These are phyloP conservation scores for Fusarium chlamydosporum DNA, from an alignment of 2,329 filamentous ascomycete genomes.

Conservation along the genomic window DNA sequence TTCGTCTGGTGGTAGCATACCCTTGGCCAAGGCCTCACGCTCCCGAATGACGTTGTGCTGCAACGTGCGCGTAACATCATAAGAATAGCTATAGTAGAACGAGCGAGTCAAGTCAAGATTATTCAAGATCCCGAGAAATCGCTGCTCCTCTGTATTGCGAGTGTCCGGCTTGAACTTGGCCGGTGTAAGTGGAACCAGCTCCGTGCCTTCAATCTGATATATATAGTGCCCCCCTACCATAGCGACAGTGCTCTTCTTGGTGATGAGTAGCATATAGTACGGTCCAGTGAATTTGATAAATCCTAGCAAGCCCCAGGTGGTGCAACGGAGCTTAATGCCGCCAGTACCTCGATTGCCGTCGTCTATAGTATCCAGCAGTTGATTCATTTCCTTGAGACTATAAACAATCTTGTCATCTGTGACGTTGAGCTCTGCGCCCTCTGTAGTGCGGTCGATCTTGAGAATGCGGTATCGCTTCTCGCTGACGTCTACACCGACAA, in stretches of 20 bases:
- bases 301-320: slow-evolving; percentile 91
- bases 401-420: slow-evolving; percentile 97
- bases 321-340: slow-evolving; percentile 89
- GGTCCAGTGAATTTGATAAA: slow-evolving; percentile 97
- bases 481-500: slow-evolving; percentile 91
- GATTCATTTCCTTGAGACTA: slow-evolving; percentile 90
- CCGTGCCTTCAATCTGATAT: slow-evolving; percentile 94
- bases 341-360: slow-evolving; percentile 93
- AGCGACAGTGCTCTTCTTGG: slow-evolving; percentile 94
- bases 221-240: slow-evolving; percentile 97
- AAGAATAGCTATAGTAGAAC: slow-evolving; percentile 99
- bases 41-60: slow-evolving; percentile 93
- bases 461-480: slow-evolving; percentile 91
- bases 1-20: slow-evolving; percentile 69
- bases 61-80: slow-evolving; percentile 92
- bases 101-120: slow-evolving; percentile 91
- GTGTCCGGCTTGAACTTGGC: slow-evolving; percentile 82
- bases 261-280: slow-evolving; percentile 97
- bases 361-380: slow-evolving; percentile 93
- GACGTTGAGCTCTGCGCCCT: slow-evolving; percentile 81
- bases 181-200: slow-evolving; percentile 88
- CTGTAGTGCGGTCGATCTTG: slow-evolving; percentile 92
- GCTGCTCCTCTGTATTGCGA: slow-evolving; percentile 86
- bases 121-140: slow-evolving; percentile 89
- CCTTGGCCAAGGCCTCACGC: slow-evolving; percentile 77